Evolutionary conservation across 2,329 filamentous ascomycete species (phyloP), one percentile per base, ranked within the genome.

Genomic region (Ceratocystis destructans): DNA sequence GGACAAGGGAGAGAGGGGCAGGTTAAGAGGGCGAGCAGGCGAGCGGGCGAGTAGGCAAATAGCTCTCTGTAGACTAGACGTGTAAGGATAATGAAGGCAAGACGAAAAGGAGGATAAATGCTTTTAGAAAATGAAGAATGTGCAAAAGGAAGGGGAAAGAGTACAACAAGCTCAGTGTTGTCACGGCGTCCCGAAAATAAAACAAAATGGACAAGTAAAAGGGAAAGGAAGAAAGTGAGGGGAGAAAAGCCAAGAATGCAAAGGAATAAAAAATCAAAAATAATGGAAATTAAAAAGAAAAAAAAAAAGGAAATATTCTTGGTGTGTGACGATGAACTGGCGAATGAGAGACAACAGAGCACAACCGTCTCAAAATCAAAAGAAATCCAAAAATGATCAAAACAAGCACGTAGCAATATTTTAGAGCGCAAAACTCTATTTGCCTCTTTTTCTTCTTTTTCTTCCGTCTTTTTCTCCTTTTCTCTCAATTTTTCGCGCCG

Each of bases 71-170:
- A 41, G 37, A 41, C 61, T 33, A 41, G 48, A 33, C 45, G 61
- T 25, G 61, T 53, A 25, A 37, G 33, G 62, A 45, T 20, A 57
- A 46, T 61, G 57, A 62, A 33, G 64, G 57, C 28, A 48, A 57
- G n/a, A 17, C 28, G 62, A 41, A 61, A 48, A 15, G n/a, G 62
- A 64, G 25, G 5, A 62, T 46, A 63, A 20, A 63, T 48, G 17
- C 28, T 33, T 7, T 3, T 33, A 63, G 45, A 20, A 10, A 37
- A 28, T 48, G 48, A 37, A 46, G 22, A n/a, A 20, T 20, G 15
- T 28, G 57, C 53, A 59, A 25, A 59, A 8, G 15, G 33, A 31
- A 7, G 33, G 33, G 12, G 8, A 55, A 17, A 33, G 37, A 41
- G 37, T 41, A 41, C 37, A 59, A 31, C 25, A 28, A 8, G 53